phyloP scores from a whole-genome alignment of 176 grass and related monocot genomes.

The Oryza glaberrima region DNA sequence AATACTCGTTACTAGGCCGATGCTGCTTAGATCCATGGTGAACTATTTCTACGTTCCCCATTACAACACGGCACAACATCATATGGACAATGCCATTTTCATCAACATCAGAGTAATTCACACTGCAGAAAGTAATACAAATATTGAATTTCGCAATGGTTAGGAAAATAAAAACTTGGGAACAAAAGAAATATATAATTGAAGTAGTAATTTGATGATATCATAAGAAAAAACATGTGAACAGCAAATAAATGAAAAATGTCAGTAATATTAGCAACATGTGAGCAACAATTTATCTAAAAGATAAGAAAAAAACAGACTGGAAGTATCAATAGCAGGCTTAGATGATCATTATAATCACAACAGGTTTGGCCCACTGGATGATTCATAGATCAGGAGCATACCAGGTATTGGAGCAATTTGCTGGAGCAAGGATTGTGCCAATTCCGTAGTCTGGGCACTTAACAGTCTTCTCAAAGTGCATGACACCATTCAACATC shows the following conservation, averaged over 20 bases:
- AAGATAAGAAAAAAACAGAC: neutral
- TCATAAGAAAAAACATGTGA: neutral
- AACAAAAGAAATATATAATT: conserved; percentile 37
- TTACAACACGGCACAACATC: conserved; percentile 94
- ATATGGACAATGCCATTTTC: conserved; percentile 80
- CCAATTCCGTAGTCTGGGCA: conserved; percentile 68
- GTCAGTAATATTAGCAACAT: neutral
- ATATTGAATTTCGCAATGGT: conserved; percentile 42
- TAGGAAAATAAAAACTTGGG: conserved; percentile 39
- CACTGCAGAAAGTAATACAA: conserved; percentile 70
- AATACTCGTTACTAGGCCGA: conserved; percentile 66
- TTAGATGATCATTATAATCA: neutral
- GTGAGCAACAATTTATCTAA: conserved; percentile 23
- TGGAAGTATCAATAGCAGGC: neutral
- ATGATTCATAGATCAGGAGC: conserved; percentile 5
- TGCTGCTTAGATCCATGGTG: conserved; percentile 79
- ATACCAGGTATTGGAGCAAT: conserved; percentile 76
- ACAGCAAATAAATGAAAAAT: conserved; percentile 15
- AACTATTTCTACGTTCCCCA: conserved; percentile 98
- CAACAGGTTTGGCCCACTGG: conserved; percentile 1
- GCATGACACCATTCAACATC: conserved; percentile 61
- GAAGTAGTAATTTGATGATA: conserved; percentile 23
- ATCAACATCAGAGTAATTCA: conserved; percentile 87
- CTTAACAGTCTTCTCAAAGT: conserved; percentile 55
- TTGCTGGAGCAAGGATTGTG: conserved; percentile 72